Evolutionary conservation across 2,329 filamentous ascomycete genomes (phyloP).

Genomic region (Microdochium nivale): DNA sequence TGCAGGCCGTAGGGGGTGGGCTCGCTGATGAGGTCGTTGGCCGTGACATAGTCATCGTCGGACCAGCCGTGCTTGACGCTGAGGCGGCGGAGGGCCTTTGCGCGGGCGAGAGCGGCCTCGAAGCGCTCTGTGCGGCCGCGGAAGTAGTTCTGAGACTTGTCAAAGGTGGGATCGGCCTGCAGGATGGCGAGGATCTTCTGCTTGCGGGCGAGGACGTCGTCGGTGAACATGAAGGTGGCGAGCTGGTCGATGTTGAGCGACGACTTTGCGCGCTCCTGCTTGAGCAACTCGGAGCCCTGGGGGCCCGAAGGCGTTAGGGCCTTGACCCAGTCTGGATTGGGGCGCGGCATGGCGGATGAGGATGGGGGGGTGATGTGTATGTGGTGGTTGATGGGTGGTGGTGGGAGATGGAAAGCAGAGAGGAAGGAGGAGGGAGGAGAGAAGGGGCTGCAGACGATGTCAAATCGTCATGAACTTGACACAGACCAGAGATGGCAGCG

Average conservation of each 20-base stretch:
- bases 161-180: slow-evolving; percentile 59
- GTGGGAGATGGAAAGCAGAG: not conserved
- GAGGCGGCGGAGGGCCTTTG: slow-evolving; percentile 61
- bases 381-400: not conserved
- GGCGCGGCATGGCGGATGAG: slow-evolving; percentile 9
- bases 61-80: slow-evolving; percentile 59
- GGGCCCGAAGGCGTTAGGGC: slow-evolving; percentile 56
- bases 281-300: slow-evolving; percentile 61
- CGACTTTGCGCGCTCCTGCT: slow-evolving; percentile 59
- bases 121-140: slow-evolving; percentile 61
- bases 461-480: not conserved
- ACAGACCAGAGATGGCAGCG: not conserved
- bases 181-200: slow-evolving; percentile 55
- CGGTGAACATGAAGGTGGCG: slow-evolving; percentile 60
- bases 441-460: not conserved
- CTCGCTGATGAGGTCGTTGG: slow-evolving; percentile 64
- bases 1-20: slow-evolving; percentile 68
- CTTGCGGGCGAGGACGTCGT: slow-evolving; percentile 52
- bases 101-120: slow-evolving; percentile 59
- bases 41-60: slow-evolving; percentile 52
- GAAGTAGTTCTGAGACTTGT: slow-evolving; percentile 73
- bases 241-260: slow-evolving; percentile 60
- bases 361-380: not conserved
- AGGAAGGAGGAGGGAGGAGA: not conserved
- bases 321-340: slow-evolving; percentile 46